Percentiles rank a stretch among this genome's conserved stretches.
These are phyloP conservation scores for Colletotrichum sp. DNA, from an alignment of 2,329 filamentous ascomycete species.

Conservation along the genomic window DNA sequence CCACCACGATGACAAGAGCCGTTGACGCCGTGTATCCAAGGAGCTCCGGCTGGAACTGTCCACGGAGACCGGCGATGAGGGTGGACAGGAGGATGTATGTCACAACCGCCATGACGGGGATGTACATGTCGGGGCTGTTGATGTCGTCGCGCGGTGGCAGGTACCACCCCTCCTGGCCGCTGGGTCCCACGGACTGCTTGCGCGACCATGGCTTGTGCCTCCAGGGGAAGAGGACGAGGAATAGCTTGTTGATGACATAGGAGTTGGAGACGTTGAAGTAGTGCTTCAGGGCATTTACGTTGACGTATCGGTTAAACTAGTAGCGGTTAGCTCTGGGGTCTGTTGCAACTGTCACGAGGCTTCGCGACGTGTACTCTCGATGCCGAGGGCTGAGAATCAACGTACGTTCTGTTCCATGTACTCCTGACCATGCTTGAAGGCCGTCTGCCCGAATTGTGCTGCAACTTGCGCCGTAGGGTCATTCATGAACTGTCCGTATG, in stretches of 20 bases:
- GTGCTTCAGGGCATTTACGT: slow-evolving; percentile 91
- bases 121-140: slow-evolving; percentile 99
- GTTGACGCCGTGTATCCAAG: slow-evolving; percentile 88
- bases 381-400: not conserved
- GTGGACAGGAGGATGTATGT: slow-evolving; percentile 97
- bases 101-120: slow-evolving; percentile 96
- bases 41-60: slow-evolving; percentile 92
- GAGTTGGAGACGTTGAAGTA: slow-evolving; percentile 99
- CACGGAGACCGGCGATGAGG: slow-evolving; percentile 85
- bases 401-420: slow-evolving; percentile 94
- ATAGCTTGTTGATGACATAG: slow-evolving; percentile 93
- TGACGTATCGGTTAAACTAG: slow-evolving; percentile 76
- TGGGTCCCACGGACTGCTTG: slow-evolving; percentile 76
- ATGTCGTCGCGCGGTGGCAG: slow-evolving; percentile 92
- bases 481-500: slow-evolving; percentile 92
- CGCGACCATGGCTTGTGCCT: slow-evolving; percentile 97
- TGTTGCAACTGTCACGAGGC: not conserved
- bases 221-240: slow-evolving; percentile 96
- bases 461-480: slow-evolving; percentile 95
- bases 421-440: slow-evolving; percentile 89
- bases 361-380: not conserved
- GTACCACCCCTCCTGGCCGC: slow-evolving; percentile 77
- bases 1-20: slow-evolving; percentile 79
- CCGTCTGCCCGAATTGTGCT: slow-evolving; percentile 90
- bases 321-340: slow-evolving; percentile 17